phyloP scores from a whole-genome alignment of 225 moss, liverwort and hornwort genomes.

The Antitrichia curtipendula region DNA sequence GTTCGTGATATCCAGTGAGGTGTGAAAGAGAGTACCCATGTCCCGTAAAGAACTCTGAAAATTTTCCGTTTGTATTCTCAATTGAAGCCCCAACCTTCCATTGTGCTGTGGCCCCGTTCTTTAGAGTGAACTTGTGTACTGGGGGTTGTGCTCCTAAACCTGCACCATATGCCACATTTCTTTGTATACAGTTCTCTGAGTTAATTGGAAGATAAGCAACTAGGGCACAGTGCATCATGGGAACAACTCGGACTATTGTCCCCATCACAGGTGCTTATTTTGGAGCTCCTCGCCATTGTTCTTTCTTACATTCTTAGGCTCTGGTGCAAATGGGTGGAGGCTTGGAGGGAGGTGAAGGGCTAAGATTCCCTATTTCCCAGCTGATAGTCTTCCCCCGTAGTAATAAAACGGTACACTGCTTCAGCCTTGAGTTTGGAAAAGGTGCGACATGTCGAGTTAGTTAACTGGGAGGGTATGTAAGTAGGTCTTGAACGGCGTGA shows the following conservation, averaged over 20 bases:
- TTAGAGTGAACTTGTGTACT: background rate
- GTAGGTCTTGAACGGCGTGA: constrained; percentile 15
- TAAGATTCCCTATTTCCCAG: background rate
- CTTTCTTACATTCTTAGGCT: background rate
- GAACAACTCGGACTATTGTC: background rate
- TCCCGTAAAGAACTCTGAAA: background rate
- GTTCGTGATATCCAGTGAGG: background rate
- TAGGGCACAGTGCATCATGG: background rate
- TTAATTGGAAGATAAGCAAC: background rate
- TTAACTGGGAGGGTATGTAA: constrained; percentile 16
- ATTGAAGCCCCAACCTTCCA: background rate
- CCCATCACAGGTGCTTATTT: background rate
- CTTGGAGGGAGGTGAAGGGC: background rate
- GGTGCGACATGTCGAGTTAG: constrained; percentile 24
- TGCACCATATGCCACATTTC: background rate
- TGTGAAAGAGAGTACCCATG: background rate
- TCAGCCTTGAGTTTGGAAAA: constrained; percentile 12
- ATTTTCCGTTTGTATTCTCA: background rate
- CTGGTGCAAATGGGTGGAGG: background rate
- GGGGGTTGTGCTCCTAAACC: background rate
- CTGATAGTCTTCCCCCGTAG: background rate
- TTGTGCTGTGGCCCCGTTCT: background rate
- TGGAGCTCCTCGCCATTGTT: background rate
- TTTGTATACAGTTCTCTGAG: background rate
- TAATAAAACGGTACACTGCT: constrained; percentile 7